Percentiles rank a stretch among this genome's conserved stretches.
Conservation (phyloP, 148 eudicot species). For the Rheum nobile region DNA sequence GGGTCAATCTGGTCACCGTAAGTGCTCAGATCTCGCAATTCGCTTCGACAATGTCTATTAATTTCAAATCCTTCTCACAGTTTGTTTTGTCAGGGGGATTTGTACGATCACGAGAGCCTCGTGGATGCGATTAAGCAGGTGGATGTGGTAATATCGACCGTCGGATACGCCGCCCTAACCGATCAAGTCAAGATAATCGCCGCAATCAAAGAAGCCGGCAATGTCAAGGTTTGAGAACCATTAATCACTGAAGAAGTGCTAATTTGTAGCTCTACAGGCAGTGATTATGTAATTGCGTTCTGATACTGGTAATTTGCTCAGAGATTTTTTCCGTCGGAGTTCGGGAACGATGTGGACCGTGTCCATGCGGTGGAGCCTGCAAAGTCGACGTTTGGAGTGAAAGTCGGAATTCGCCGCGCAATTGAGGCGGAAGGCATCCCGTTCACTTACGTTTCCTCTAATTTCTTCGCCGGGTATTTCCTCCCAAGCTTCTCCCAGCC, state of each 20-base stretch:
- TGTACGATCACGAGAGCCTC: conserved; percentile 49
- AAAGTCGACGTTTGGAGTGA: conserved; percentile 21
- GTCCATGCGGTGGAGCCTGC: conserved; percentile 50
- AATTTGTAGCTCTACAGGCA: background rate
- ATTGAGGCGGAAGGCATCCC: conserved; percentile 54
- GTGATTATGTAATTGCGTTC: background rate
- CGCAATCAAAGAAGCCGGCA: conserved; percentile 72
- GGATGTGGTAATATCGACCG: conserved; percentile 61
- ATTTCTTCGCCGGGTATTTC: conserved; percentile 38
- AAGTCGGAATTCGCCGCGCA: conserved; percentile 34
- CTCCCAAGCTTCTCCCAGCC: conserved; percentile 35
- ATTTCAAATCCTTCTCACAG: background rate
- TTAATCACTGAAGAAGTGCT: background rate
- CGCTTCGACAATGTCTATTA: background rate
- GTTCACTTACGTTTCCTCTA: conserved; percentile 37
- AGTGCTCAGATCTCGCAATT: conserved; percentile 6
- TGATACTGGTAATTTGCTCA: conserved; percentile 4
- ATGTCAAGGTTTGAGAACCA: conserved; percentile 37
- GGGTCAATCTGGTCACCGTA: conserved; percentile 36
- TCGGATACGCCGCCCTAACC: conserved; percentile 26
- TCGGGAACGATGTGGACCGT: conserved; percentile 57
- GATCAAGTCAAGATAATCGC: conserved; percentile 61
- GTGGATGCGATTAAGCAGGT: conserved; percentile 65
- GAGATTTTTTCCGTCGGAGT: conserved; percentile 68
- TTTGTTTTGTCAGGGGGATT: conserved; percentile 27